Evolutionary conservation across 2,329 filamentous ascomycete genomes (phyloP), one percentile per base, ranked within the genome.

Genomic region (Geosmithia morbida): DNA sequence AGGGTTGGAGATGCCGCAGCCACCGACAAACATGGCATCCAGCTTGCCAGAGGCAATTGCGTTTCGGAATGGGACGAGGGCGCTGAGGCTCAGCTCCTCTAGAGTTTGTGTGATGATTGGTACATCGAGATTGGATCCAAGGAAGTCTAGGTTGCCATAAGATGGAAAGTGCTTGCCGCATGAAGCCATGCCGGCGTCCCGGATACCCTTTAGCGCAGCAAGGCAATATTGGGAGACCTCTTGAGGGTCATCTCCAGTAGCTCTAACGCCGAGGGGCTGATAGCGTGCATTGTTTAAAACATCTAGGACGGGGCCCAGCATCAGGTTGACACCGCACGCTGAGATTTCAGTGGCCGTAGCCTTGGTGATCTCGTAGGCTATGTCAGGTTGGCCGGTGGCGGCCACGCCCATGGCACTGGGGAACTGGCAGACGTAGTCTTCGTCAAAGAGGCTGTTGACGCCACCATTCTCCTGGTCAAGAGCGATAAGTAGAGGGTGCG

Each of bases 381-480:
- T 70, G 11, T 92, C 80, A 37, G 81, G 82, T 11, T 83, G 89
- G 20, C 89, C 87, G 4, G 89, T 88, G 19, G 92, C 92, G n/a
- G 90, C 88, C 51, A 96, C 75, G 13, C 89, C 90, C 90, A 98
- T 97, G 52, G 90, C 86, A 58, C 89, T 95, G 8, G 92, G 92
- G 55, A 95, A 98, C 61, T 97, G 92, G 54, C 87, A 88, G 55
- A 97, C 90, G 61, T 89, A 92, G 58, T 92, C 87, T 56, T 95
- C 88, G 61, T 97, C 90, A 58, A 94, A 96, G 2, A 97, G 75
- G 65, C 87, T 95, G 68, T 96, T 97, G 62, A 96, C 90, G 2
- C 90, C 89, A 53, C 92, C 92, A 78, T 98, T 97, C 63, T 98
- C 92, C 61, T 98, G 92, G 60, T 97, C 92, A 39, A 97, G 70